A percentile compares a stretch with the other conserved stretches of the same genome.
Conservation (phyloP, 768 basidiomycete species). For the Rhizopogon rudus region DNA sequence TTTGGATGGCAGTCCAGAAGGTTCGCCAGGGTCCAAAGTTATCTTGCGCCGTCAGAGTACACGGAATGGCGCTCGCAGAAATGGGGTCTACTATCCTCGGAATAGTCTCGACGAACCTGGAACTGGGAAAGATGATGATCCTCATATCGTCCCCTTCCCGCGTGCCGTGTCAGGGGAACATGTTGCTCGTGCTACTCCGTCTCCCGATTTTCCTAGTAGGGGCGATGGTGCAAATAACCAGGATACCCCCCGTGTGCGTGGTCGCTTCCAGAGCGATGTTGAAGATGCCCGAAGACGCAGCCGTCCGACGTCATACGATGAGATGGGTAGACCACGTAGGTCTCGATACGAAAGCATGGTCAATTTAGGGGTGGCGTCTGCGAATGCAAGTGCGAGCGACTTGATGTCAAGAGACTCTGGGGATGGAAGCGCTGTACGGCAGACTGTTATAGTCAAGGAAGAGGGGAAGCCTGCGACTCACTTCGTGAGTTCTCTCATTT, state of each 20-base stretch:
- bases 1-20: constrained; percentile 59
- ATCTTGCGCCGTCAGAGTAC: constrained; percentile 57
- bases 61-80: constrained; percentile 41
- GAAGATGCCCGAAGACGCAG: constrained; percentile 53
- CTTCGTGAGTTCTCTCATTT: constrained; percentile 55
- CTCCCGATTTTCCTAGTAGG: constrained; percentile 30
- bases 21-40: constrained; percentile 36
- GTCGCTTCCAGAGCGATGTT: constrained; percentile 72
- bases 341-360: constrained; percentile 74
- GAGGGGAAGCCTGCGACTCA: constrained; percentile 75
- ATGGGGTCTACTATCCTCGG: constrained; percentile 43
- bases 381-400: constrained; percentile 61
- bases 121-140: constrained; percentile 27
- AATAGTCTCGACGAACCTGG: constrained; percentile 30
- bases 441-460: constrained; percentile 73
- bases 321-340: constrained; percentile 49
- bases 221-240: constrained; percentile 29
- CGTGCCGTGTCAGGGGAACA: constrained; percentile 52
- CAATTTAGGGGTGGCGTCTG: constrained; percentile 48
- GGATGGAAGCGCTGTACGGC: constrained; percentile 60
- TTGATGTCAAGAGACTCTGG: constrained; percentile 54
- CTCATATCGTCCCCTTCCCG: constrained; percentile 61
- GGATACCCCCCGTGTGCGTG: constrained; percentile 38
- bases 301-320: constrained; percentile 67
- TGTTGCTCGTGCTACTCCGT: constrained; percentile 27